Evolutionary conservation across 192 early-diverging fungal species (phyloP), one percentile per base, ranked within the genome.

Genomic region (Allomyces macrogynus): DNA sequence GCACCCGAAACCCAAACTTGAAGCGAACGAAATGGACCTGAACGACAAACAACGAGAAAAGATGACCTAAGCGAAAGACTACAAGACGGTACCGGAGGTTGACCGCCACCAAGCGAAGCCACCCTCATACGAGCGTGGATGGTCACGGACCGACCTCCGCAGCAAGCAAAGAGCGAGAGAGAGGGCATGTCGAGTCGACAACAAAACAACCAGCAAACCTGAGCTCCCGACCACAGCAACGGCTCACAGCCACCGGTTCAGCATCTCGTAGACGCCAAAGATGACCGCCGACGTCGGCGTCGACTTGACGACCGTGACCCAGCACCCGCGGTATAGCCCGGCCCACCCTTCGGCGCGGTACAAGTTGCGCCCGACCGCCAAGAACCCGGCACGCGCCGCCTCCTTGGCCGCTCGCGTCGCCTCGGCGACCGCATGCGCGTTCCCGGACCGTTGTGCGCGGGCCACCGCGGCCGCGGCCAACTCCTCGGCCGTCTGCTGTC

Each of bases 271-370:
- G 1, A 92, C 95, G 75, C 90, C 81, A 72, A 99, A 99, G 68
- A 99, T 95, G 61, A 90, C 85, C 11, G 89, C 95, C 69, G 86
- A 92, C n/a, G 93, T 86, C 4, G 95, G 95, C 61, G 90, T 91
- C 32, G 85, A 87, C 40, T 93, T 80, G 43, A 84, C 74, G 32
- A 93, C 78, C 16, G 93, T 96, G 65, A 99, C 95, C 20, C 92
- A 92, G 66, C 86, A 92, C 0, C 95, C 95, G 16, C 89, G 82
- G 75, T 95, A 99, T 69, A 99, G 86, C 2, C 88, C 92, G 3
- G 73, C 73, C 60, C 91, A 75, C 40, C 95, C 93, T 63, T 89
- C 84, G 3, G 77, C 77, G 12, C 72, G 67, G 71, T 89, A 97
- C 23, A 97, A 71, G 11, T 85, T 77, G 43, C 72, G 70, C 22